phyloP scores from a whole-genome alignment of 2,329 filamentous ascomycete species.

The Rutstroemia sp. region DNA sequence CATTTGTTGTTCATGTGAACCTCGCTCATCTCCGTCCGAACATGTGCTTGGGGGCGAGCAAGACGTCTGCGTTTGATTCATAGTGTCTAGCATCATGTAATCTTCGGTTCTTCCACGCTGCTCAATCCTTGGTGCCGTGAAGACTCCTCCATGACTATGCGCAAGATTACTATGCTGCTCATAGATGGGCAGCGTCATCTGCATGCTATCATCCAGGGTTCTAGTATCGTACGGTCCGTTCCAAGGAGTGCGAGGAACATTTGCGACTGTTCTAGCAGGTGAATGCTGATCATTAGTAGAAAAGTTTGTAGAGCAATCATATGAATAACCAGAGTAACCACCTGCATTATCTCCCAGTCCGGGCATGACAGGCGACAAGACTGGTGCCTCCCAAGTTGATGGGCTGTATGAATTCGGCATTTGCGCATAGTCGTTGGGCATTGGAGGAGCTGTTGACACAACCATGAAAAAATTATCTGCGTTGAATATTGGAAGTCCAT shows the following conservation, averaged over 20 bases:
- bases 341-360: constrained; percentile 11
- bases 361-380: constrained; percentile 11
- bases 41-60: constrained; percentile 15
- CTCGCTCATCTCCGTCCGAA: constrained; percentile 25
- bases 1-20: constrained; percentile 21
- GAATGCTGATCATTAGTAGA: constrained; percentile 9
- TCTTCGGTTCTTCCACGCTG: constrained; percentile 1
- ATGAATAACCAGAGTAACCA: constrained; percentile 18
- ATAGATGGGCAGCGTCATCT: constrained; percentile 12
- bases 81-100: constrained; percentile 1
- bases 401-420: constrained; percentile 18
- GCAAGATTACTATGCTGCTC: constrained; percentile 15
- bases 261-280: constrained; percentile 10
- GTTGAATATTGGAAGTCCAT: constrained; percentile 21
- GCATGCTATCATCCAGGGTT: constrained; percentile 10
- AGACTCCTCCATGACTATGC: constrained; percentile 4
- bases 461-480: constrained; percentile 20
- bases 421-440: constrained; percentile 11
- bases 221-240: constrained; percentile 11
- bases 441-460: constrained; percentile 11
- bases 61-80: constrained; percentile 10
- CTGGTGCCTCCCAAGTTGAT: constrained; percentile 15
- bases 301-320: constrained; percentile 16
- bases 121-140: not conserved
- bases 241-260: constrained; percentile 17